Evolutionary conservation across 148 eudicot species (phyloP).

Genomic region (Vaccinium vitisidaea): DNA sequence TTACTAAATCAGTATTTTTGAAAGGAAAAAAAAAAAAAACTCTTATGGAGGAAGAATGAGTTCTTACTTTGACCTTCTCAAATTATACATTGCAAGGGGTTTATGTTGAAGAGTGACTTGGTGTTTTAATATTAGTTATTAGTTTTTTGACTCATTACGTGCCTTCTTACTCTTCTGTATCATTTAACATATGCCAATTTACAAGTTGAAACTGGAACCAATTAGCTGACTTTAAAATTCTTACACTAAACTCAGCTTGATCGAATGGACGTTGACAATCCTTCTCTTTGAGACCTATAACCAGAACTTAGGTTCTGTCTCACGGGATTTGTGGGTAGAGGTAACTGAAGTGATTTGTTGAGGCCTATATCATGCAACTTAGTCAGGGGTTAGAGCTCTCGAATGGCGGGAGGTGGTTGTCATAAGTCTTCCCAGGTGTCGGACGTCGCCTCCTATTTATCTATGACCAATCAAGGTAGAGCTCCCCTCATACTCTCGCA

Average conservation of each 20-base stretch:
- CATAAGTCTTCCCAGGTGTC: not conserved
- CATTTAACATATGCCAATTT: not conserved
- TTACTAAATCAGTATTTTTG: not conserved
- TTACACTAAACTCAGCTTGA: not conserved
- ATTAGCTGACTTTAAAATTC: not conserved
- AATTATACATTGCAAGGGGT: not conserved
- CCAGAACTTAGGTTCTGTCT: not conserved
- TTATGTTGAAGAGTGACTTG: not conserved
- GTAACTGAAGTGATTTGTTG: not conserved
- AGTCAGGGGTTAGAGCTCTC: not conserved
- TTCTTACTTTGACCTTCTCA: not conserved
- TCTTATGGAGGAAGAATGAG: not conserved
- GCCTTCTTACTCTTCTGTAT: not conserved
- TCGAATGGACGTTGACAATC: not conserved
- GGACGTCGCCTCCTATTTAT: not conserved
- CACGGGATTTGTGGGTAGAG: not conserved
- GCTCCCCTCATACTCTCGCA: not conserved
- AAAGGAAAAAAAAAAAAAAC: not conserved
- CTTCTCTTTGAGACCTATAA: not conserved
- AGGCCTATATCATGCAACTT: not conserved
- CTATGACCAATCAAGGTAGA: not conserved
- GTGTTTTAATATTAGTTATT: not conserved
- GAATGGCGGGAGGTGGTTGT: not conserved
- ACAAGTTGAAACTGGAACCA: not conserved
- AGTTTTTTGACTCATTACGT: not conserved